phyloP scores from a whole-genome alignment of 306 rosid species.

The Prunus kanzakura region DNA sequence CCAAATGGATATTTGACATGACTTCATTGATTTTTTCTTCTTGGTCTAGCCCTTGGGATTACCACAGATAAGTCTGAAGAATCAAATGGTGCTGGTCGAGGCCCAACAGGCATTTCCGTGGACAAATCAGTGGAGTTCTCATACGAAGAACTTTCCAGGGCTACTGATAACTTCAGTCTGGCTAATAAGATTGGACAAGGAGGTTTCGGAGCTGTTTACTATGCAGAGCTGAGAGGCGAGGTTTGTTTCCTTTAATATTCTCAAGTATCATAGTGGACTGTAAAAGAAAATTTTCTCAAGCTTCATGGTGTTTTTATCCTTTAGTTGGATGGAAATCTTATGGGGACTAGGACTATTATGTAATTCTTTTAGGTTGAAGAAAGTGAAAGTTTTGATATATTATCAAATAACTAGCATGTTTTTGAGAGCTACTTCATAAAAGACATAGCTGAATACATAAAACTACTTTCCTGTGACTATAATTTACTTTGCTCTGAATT shows the following conservation, averaged over 20 bases:
- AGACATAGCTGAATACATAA: not conserved
- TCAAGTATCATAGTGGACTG: slow-evolving; percentile 1
- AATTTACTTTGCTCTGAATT: not conserved
- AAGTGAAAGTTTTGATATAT: not conserved
- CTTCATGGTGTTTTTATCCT: not conserved
- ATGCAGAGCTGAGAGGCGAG: slow-evolving; percentile 91
- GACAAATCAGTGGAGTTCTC: slow-evolving; percentile 75
- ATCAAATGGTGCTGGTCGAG: slow-evolving; percentile 32
- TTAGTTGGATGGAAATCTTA: not conserved
- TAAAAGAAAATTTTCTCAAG: slow-evolving; percentile 2
- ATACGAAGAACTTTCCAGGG: slow-evolving; percentile 70
- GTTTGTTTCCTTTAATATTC: slow-evolving; percentile 38
- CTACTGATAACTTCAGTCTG: slow-evolving; percentile 71
- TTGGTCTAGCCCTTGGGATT: slow-evolving; percentile 39
- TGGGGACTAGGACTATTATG: not conserved
- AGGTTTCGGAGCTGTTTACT: slow-evolving; percentile 85
- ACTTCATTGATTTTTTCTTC: not conserved
- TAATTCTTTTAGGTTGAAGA: not conserved
- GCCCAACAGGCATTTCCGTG: slow-evolving; percentile 50
- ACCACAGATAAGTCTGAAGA: slow-evolving; percentile 44
- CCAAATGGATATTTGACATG: not conserved
- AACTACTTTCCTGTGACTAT: not conserved
- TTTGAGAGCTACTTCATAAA: not conserved
- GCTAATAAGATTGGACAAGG: slow-evolving; percentile 83
- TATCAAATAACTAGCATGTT: not conserved